phyloP scores from a whole-genome alignment of 2,329 filamentous ascomycete genomes.

The Epichloe amarillans region DNA sequence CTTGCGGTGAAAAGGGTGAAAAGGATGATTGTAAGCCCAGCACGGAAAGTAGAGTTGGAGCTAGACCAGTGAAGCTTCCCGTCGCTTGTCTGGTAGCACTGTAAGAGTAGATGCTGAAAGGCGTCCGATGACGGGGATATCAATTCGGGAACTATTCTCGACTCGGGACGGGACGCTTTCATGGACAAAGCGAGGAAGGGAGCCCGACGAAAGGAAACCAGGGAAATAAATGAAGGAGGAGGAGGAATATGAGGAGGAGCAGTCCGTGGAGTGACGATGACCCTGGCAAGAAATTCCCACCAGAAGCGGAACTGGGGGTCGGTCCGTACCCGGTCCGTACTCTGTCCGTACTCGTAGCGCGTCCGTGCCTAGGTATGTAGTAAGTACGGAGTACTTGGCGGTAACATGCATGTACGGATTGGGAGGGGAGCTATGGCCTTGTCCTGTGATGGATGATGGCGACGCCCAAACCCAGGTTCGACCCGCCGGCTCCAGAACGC shows the following conservation, averaged over 20 bases:
- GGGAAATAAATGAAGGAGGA: neutral
- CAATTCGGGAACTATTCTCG: too few relatives aligned
- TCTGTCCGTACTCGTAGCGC: neutral
- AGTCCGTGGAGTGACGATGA: constrained; percentile 4
- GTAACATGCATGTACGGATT: neutral
- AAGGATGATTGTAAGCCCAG: neutral
- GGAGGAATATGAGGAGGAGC: neutral
- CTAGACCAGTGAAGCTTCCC: neutral
- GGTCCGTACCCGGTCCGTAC: neutral
- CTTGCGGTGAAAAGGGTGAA: neutral
- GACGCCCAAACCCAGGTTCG: neutral
- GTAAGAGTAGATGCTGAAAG: neutral
- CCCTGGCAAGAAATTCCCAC: constrained; percentile 4
- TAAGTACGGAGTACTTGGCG: neutral
- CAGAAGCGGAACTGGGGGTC: constrained; percentile 3
- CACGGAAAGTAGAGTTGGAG: neutral
- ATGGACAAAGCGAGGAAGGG: neutral
- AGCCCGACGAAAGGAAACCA: neutral
- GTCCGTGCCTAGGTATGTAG: neutral
- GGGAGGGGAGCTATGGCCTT: neutral
- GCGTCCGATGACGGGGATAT: neutral
- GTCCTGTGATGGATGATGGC: neutral
- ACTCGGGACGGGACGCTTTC: neutral
- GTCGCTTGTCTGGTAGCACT: neutral
- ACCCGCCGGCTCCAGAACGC: neutral